These are phyloP conservation scores for Pyronema domesticum DNA, from an alignment of 495 filamentous ascomycete species.

Conservation along the genomic window DNA sequence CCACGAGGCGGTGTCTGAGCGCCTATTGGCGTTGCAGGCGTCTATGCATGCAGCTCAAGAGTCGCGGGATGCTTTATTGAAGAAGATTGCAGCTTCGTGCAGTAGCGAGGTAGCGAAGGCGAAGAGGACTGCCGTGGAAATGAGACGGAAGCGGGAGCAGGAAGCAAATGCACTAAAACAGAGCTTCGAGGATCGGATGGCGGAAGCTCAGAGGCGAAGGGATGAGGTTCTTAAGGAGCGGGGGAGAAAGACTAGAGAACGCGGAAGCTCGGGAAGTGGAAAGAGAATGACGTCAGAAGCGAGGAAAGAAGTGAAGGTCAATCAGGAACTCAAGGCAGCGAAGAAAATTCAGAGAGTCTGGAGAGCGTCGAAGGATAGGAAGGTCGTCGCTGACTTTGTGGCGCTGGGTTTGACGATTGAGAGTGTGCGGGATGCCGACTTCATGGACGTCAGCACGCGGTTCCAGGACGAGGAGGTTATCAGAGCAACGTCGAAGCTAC, in stretches of 20 bases:
- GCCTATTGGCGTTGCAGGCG: conserved; percentile 45
- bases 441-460: conserved; percentile 62
- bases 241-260: conserved; percentile 15
- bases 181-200: conserved; percentile 19
- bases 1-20: conserved; percentile 46
- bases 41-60: conserved; percentile 74
- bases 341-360: conserved; percentile 60
- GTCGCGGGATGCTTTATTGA: conserved; percentile 75
- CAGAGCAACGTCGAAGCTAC: conserved; percentile 46
- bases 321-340: conserved; percentile 50
- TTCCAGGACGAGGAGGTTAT: conserved; percentile 63
- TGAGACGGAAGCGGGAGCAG: conserved; percentile 74
- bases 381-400: conserved; percentile 46
- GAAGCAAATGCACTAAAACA: conserved; percentile 49
- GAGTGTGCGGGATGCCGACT: conserved; percentile 51
- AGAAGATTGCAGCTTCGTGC: conserved; percentile 82
- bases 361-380: conserved; percentile 43
- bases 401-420: conserved; percentile 57
- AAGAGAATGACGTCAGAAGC: conserved; percentile 32
- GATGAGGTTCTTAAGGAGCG: conserved; percentile 16
- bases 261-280: conserved; percentile 8
- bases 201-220: conserved; percentile 19
- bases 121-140: conserved; percentile 81
- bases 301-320: conserved; percentile 44
- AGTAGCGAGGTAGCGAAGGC: conserved; percentile 89